Evolutionary conservation across 768 basidiomycete genomes (phyloP).

Genomic region (Termitomyces sp.): DNA sequence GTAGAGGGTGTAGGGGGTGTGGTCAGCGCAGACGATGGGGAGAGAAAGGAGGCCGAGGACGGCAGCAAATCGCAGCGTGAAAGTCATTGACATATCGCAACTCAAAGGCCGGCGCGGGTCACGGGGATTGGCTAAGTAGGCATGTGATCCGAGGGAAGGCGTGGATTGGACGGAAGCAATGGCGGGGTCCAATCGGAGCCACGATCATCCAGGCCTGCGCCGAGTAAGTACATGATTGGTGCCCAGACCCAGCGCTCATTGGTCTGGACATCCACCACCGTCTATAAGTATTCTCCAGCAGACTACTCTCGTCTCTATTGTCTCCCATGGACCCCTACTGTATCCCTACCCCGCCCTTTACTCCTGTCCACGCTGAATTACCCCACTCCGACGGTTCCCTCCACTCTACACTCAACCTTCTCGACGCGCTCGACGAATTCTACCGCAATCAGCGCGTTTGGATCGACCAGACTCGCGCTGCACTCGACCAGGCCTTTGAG

Average conservation of each 20-base stretch:
- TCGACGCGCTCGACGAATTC: constrained; percentile 63
- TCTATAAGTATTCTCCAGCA: constrained; percentile 16
- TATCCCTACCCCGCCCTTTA: constrained; percentile 32
- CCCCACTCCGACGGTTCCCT: constrained; percentile 32
- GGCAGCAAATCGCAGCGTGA: constrained; percentile 1
- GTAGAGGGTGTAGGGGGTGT: constrained; percentile 31
- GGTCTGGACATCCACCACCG: constrained; percentile 18
- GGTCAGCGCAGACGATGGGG: constrained; percentile 12
- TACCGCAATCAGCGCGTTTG: constrained; percentile 73
- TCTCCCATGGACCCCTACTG: not conserved
- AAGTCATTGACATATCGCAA: constrained; percentile 4
- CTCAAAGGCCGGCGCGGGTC: not conserved
- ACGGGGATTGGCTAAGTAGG: constrained; percentile 1
- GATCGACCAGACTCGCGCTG: constrained; percentile 64
- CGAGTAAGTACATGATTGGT: constrained; percentile 7
- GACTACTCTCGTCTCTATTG: too few relatives aligned
- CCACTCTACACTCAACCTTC: constrained; percentile 52
- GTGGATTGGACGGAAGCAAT: constrained; percentile 14
- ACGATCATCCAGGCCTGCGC: constrained; percentile 16
- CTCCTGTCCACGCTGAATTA: constrained; percentile 28
- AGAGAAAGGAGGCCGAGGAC: constrained; percentile 14
- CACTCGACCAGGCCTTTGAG: constrained; percentile 37
- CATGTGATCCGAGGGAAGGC: constrained; percentile 13
- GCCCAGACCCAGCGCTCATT: constrained; percentile 17
- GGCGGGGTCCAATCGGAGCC: constrained; percentile 11